Percentiles rank a stretch among this genome's conserved stretches.
phyloP scores from a whole-genome alignment of 75 land plant genomes.

The Larix kaempferi region DNA sequence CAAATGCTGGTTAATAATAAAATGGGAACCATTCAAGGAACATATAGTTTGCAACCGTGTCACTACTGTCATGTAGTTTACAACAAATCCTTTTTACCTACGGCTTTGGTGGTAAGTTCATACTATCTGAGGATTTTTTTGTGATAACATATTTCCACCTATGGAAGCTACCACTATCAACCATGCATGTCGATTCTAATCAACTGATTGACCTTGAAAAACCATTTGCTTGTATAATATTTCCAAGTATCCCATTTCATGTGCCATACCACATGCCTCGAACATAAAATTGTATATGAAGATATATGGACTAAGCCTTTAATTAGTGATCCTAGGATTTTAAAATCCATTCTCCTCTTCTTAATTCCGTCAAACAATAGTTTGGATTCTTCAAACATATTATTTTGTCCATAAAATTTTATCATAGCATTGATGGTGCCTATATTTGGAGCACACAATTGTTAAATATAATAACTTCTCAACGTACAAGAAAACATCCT shows the following conservation, averaged over 20 bases:
- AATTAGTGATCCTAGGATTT: conserved; percentile 10
- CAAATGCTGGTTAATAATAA: too few species aligned
- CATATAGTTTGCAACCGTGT: too few species aligned
- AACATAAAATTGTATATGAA: conserved; percentile 75
- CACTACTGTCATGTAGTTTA: too few species aligned
- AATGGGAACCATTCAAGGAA: too few species aligned
- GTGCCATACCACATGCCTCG: conserved; percentile 45
- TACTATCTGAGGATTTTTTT: too few species aligned
- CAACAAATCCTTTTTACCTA: too few species aligned
- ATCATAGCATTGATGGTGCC: conserved; percentile 80
- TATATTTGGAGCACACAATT: conserved; percentile 73
- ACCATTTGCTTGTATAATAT: conserved; percentile 52
- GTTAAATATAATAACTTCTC: conserved; percentile 44
- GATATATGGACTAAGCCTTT: conserved; percentile 54
- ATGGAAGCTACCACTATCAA: conserved; percentile 52
- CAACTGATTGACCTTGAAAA: conserved; percentile 53
- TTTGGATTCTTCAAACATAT: conserved; percentile 70
- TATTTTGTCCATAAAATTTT: conserved; percentile 57
- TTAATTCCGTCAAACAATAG: conserved; percentile 50
- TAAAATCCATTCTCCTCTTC: conserved; percentile 25
- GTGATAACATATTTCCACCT: conserved; percentile 43
- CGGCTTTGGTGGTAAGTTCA: too few species aligned
- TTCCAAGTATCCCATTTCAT: conserved; percentile 68
- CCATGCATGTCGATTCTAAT: conserved; percentile 39
- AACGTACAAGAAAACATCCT: too few species aligned